Evolutionary conservation across 805 yeast species (phyloP).

Genomic region (Candida verbasci): DNA sequence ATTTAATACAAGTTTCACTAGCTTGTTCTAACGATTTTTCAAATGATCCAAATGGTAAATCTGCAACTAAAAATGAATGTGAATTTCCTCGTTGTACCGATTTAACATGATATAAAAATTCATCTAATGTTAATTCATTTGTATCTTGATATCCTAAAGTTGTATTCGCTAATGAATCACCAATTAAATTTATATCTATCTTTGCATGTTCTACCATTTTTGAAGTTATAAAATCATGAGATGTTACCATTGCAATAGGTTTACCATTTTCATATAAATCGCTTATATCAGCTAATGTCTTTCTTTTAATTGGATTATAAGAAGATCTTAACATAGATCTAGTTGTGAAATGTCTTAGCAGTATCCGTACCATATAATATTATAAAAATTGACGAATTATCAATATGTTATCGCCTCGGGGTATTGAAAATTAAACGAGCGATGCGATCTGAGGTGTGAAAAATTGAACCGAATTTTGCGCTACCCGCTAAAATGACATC

Average conservation of each 20-base stretch:
- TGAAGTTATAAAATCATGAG: constrained; percentile 82
- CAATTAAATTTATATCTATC: constrained; percentile 71
- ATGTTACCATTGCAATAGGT: constrained; percentile 58
- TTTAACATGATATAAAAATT: constrained; percentile 69
- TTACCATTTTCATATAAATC: constrained; percentile 14
- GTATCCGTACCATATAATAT: background rate
- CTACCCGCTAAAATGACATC: no score
- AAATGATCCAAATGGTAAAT: constrained; percentile 84
- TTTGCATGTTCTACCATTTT: constrained; percentile 61
- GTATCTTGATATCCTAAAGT: constrained; percentile 78
- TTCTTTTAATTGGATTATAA: constrained; percentile 11
- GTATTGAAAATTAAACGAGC: no score
- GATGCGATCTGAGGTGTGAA: no score
- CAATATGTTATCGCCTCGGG: background rate
- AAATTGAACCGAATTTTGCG: no score
- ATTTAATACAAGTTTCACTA: constrained; percentile 46
- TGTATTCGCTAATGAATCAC: constrained; percentile 93
- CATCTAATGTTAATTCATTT: constrained; percentile 70
- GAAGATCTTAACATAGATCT: constrained; percentile 9
- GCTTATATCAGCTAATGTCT: constrained; percentile 19
- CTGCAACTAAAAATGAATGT: constrained; percentile 69
- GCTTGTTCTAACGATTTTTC: constrained; percentile 66
- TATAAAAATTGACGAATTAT: background rate
- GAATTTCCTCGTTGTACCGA: constrained; percentile 73
- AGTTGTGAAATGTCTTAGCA: constrained; percentile 1